Percentiles rank a stretch among this genome's conserved stretches.
These are phyloP conservation scores for Lipomyces yamanashiensis DNA, from an alignment of 805 yeast species.

Conservation along the genomic window DNA sequence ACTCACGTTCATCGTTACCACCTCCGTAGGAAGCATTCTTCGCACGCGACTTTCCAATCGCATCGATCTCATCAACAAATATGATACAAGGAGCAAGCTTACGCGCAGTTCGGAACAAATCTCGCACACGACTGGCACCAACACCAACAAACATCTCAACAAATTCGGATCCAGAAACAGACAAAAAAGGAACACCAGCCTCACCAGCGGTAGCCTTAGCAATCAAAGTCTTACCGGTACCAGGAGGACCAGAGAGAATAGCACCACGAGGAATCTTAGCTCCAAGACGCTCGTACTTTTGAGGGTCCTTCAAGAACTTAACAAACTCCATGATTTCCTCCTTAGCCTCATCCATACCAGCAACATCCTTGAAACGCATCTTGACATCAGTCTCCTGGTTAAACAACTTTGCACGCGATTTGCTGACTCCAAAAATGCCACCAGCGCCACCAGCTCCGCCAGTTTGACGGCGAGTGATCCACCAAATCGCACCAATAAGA, in stretches of 20 bases:
- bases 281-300: conserved; percentile 87
- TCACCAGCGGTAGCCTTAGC: conserved; percentile 99
- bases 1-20: conserved; percentile 96
- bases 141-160: conserved; percentile 99
- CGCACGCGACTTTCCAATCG: conserved; percentile 94
- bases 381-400: conserved; percentile 91
- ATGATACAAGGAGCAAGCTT: conserved; percentile 93
- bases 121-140: conserved; percentile 98
- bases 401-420: conserved; percentile 81
- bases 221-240: conserved; percentile 96
- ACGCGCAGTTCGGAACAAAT: conserved; percentile 87
- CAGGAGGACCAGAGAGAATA: conserved; percentile 96
- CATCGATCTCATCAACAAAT: conserved; percentile 98
- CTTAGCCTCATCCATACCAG: conserved; percentile 96
- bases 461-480: conserved; percentile 68
- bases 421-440: conserved; percentile 82
- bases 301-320: conserved; percentile 85
- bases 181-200: conserved; percentile 95
- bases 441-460: conserved; percentile 67
- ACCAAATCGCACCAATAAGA: conserved; percentile 86
- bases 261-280: conserved; percentile 99
- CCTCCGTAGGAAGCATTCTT: conserved; percentile 50
- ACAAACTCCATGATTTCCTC: conserved; percentile 98
- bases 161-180: conserved; percentile 96
- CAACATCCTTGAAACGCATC: conserved; percentile 89